Evolutionary conservation across 495 filamentous ascomycete species (phyloP).

Genomic region (Penicillium turbatum): DNA sequence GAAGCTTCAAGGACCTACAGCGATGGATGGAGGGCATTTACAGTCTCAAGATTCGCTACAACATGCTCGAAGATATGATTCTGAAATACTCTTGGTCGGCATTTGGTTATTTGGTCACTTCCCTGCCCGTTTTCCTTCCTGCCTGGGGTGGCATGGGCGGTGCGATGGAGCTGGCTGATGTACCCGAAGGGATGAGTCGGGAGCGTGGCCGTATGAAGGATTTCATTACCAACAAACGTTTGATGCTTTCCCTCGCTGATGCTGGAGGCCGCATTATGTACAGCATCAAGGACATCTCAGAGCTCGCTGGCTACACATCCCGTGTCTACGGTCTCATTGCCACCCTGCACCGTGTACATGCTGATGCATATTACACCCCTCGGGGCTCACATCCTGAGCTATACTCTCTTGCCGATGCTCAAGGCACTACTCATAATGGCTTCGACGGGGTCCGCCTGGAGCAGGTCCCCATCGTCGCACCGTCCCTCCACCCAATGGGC

Average conservation of each 20-base stretch:
- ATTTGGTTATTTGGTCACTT: conserved; percentile 90
- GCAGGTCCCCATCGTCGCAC: conserved; percentile 88
- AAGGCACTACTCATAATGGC: conserved; percentile 87
- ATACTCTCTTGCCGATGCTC: conserved; percentile 82
- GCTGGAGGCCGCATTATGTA: conserved; percentile 99
- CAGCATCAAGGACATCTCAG: conserved; percentile 92
- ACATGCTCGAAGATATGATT: conserved; percentile 98
- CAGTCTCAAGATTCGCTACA: conserved; percentile 92
- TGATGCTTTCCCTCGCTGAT: conserved; percentile 97
- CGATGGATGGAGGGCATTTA: conserved; percentile 97
- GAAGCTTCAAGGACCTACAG: conserved; percentile 85
- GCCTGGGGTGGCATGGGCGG: conserved; percentile 86
- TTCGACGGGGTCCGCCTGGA: conserved; percentile 94
- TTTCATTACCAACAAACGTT: conserved; percentile 98
- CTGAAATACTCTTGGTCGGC: conserved; percentile 98
- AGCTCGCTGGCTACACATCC: conserved; percentile 93
- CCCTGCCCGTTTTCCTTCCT: conserved; percentile 89
- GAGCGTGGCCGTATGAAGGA: conserved; percentile 89
- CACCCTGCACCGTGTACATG: conserved; percentile 89
- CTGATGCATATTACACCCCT: conserved; percentile 72
- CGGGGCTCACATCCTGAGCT: conserved; percentile 68
- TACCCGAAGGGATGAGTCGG: conserved; percentile 45
- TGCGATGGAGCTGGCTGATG: conserved; percentile 55
- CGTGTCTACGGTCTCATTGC: conserved; percentile 94
- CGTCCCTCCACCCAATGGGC: conserved; percentile 69